Percentiles rank a stretch among this genome's conserved stretches.
These are phyloP conservation scores for Mycena maculata DNA, from an alignment of 768 basidiomycete species.

Conservation along the genomic window DNA sequence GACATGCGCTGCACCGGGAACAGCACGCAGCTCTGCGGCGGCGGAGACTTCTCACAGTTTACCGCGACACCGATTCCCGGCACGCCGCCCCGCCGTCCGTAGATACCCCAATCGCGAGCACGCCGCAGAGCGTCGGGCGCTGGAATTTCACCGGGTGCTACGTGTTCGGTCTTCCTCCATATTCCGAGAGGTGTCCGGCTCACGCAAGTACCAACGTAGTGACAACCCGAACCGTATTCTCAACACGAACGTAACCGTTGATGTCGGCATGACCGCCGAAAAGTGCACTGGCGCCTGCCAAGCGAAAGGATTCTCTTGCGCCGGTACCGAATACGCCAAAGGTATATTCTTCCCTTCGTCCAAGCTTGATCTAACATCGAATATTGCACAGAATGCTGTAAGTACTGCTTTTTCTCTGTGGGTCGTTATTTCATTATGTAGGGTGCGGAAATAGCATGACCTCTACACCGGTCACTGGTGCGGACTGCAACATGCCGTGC, in stretches of 20 bases:
- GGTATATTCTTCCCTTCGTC: neutral
- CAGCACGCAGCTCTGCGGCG: too few relatives aligned
- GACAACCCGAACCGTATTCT: neutral
- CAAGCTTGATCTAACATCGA: neutral
- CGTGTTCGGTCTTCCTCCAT: neutral
- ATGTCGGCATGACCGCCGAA: slow-evolving; percentile 2
- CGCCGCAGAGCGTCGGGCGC: neutral
- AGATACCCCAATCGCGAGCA: neutral
- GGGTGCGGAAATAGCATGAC: slow-evolving; percentile 1
- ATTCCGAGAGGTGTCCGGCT: too few relatives aligned
- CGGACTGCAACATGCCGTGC: slow-evolving; percentile 9
- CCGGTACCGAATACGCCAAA: slow-evolving; percentile 10
- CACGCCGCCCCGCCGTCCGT: too few relatives aligned
- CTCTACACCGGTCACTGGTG: neutral
- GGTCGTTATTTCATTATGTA: neutral
- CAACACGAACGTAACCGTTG: neutral
- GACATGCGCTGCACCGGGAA: too few relatives aligned
- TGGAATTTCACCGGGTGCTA: neutral
- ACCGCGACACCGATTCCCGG: too few relatives aligned
- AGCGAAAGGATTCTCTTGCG: neutral
- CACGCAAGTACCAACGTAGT: neutral
- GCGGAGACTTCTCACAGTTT: too few relatives aligned
- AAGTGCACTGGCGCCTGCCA: slow-evolving; percentile 10
- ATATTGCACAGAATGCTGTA: slow-evolving; percentile 13
- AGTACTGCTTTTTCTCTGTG: neutral